These are phyloP conservation scores for Lanmaoa rubissima DNA, from an alignment of 768 basidiomycete species.

Conservation along the genomic window DNA sequence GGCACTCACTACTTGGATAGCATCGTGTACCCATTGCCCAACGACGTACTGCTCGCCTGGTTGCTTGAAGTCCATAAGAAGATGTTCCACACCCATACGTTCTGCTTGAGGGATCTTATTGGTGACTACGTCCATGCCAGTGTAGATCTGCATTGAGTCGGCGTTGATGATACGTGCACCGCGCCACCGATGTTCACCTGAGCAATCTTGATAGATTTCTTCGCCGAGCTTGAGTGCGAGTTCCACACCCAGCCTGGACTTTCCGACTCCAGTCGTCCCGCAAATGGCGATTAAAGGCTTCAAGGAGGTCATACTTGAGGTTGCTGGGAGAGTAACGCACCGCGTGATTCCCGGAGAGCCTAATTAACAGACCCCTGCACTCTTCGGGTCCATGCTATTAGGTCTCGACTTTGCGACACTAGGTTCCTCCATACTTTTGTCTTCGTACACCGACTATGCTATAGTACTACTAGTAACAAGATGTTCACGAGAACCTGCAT, in stretches of 20 bases:
- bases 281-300: conserved; percentile 80
- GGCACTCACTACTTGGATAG: conserved; percentile 64
- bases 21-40: conserved; percentile 85
- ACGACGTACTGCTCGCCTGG: conserved; percentile 88
- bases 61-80: conserved; percentile 82
- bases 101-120: conserved; percentile 86
- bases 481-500: neutral
- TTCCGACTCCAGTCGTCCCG: conserved; percentile 95
- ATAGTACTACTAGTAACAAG: no score
- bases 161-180: conserved; percentile 87
- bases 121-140: conserved; percentile 88
- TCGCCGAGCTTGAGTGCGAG: conserved; percentile 64
- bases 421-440: no score
- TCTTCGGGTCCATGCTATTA: neutral
- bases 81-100: conserved; percentile 79
- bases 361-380: neutral
- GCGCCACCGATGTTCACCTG: conserved; percentile 41
- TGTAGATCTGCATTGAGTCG: conserved; percentile 97
- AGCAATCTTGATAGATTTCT: conserved; percentile 12
- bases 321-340: neutral
- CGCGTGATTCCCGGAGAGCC: neutral
- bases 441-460: no score
- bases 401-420: neutral
- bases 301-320: conserved; percentile 32
- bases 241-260: conserved; percentile 88